Base-by-base conservation (phyloP, 1,284 basidiomycete genomes). In the Lentinula novae-zelandiae region DNA sequence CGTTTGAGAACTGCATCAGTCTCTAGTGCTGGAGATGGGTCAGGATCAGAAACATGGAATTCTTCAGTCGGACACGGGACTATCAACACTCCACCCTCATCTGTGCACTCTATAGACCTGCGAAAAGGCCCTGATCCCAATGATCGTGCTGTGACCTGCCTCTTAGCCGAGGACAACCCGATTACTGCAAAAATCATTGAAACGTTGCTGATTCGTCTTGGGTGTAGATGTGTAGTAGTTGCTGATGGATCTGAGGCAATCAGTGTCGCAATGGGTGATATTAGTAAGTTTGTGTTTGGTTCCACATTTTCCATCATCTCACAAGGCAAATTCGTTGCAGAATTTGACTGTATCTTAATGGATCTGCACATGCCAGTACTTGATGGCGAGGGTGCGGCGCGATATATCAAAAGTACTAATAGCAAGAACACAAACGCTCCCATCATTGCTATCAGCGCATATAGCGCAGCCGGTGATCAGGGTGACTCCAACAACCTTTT, bases 151-250 rank as follows among this genome's bases (percentile, higher is more conserved):
- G 87, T 98, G 58, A 95, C 93, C 20, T 96, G 95, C 68, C 76
- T 99, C 39, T 83, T 99, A 52, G 97, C 96, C 0, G 97, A 99
- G 72, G 95, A 98, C 71, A 99, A 99, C 70, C 96, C 96, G 0
- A 97, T 96, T 68, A 95, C 93, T 0, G 93, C 91, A 58, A 96
- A 95, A 80, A 96, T 98, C 53, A 88, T 98, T 61, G 96, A 98
- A 75, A 97, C 93, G 0, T 76, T 98, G 53, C 82, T 99, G 55
- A 89, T 91, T 62, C 88, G 95, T 49, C 83, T 98, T 65, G 96
- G 96, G 1, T 98, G 95, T 74, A 88, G 95, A 17, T 95, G 93
- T 73, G 89, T 97, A 2, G 90, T 96, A 5, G 96, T 98, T 20
- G 86, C 93, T 57, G 95, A 99, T 75, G 97, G 96, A 12, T 95